Evolutionary conservation across 495 filamentous ascomycete genomes (phyloP).

Genomic region (Tuber melanosporum): DNA sequence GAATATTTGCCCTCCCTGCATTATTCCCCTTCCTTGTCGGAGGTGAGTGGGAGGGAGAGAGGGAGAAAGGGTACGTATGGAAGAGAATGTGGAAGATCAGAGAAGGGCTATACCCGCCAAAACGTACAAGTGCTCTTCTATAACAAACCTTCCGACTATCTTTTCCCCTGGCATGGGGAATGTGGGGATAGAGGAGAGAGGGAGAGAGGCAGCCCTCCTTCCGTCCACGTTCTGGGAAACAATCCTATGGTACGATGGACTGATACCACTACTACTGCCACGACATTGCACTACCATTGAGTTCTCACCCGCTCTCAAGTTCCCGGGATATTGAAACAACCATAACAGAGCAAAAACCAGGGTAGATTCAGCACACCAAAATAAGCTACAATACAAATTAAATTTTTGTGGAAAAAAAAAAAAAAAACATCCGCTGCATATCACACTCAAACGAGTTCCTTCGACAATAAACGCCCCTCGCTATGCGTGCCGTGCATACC

Average conservation of each 20-base stretch:
- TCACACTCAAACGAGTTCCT: not conserved
- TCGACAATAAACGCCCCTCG: not conserved
- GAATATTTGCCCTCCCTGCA: not conserved
- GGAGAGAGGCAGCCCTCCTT: too few relatives aligned
- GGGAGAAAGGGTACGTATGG: not conserved
- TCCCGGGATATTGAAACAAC: not conserved
- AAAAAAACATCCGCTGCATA: not conserved
- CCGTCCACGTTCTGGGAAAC: too few relatives aligned
- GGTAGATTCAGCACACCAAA: not conserved
- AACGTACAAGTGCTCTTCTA: not conserved
- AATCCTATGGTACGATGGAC: not conserved
- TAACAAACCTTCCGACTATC: not conserved
- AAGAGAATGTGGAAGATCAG: not conserved
- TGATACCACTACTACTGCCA: not conserved
- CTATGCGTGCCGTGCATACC: not conserved
- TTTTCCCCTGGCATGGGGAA: not conserved
- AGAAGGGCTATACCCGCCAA: not conserved
- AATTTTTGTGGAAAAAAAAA: not conserved
- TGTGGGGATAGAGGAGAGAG: not conserved
- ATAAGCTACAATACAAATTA: not conserved
- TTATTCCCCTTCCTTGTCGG: not conserved
- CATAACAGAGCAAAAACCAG: not conserved
- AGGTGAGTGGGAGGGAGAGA: not conserved
- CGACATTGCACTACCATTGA: not conserved
- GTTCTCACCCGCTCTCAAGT: not conserved